Base-by-base conservation (phyloP, 208 protist genomes). In the Jaenimonas drosophilae region DNA sequence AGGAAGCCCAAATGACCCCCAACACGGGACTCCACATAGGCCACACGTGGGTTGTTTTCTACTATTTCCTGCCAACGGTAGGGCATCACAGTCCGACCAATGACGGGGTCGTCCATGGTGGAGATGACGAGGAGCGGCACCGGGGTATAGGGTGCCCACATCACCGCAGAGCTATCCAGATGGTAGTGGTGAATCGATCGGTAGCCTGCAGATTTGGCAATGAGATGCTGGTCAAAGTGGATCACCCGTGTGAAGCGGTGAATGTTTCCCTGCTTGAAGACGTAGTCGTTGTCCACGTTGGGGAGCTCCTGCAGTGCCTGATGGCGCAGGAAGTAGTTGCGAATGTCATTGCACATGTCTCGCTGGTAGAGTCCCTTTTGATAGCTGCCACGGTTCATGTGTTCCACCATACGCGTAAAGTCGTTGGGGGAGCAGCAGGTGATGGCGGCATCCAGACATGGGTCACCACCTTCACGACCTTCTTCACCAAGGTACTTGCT, bases 1-100 rank as follows among this genome's bases (percentile, higher is more conserved):
- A 84, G 53, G 44, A 72, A 86, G 29, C 71, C 76, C 24, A 86
- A 46, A 46, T 86, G 76, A 3, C 76, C 76, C 16, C 71, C 76
- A 1, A 38, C 33, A n/a, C 49, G 64, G 3, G 64, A 23, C 48
- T 75, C 69, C 9, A 56, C 59, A 49, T 74, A 80, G 25, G 70
- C 54, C 1, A 81, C 44, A 30, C 49, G 53, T 9, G 66, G 39
- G 54, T 86, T 86, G 28, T 49, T 57, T 21, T 45, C 29, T 21
- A 38, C 36, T 20, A 54, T 50, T 34, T 59, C 59, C 23, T 64
- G 45, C 76, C 71, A 81, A 17, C 68, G 71, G 29, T 70, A 61
- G 17, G 49, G 41, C 46, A 64, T 64, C 11, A 56, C 49, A 17
- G 64, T 45, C 7, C 41, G 57, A 2, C 68, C 71, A 48, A 69